Evolutionary conservation across 805 yeast genomes (phyloP).

Genomic region (Metahyphopichia silvanorum): DNA sequence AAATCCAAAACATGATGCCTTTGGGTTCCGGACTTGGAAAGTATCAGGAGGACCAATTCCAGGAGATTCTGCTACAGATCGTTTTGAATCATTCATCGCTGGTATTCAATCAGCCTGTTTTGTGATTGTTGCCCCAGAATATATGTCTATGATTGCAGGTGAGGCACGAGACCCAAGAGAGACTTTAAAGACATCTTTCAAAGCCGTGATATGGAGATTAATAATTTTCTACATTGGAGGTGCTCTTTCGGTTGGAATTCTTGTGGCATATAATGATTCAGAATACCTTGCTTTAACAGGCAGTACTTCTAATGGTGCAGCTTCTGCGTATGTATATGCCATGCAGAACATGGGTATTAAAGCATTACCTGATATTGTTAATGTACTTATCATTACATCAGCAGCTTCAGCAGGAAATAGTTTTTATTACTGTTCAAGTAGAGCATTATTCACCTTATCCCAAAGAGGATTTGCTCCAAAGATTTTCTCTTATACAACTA

Average conservation of each 20-base stretch:
- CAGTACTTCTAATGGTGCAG: conserved; percentile 57
- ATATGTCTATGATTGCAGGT: conserved; percentile 41
- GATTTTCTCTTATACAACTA: conserved; percentile 40
- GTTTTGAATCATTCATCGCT: conserved; percentile 41
- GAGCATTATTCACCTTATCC: conserved; percentile 46
- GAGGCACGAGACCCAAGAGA: conserved; percentile 42
- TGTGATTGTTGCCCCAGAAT: conserved; percentile 43
- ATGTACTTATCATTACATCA: conserved; percentile 39
- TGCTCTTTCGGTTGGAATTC: conserved; percentile 39
- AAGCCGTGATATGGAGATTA: conserved; percentile 41
- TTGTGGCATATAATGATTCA: conserved; percentile 34
- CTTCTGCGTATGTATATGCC: conserved; percentile 49
- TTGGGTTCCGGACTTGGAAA: conserved; percentile 33
- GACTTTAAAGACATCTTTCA: conserved; percentile 37
- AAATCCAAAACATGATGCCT: conserved; percentile 30
- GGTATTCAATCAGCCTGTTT: conserved; percentile 37
- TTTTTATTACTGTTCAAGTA: conserved; percentile 45
- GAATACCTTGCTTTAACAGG: conserved; percentile 20
- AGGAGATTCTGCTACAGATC: conserved; percentile 35
- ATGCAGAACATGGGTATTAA: conserved; percentile 45
- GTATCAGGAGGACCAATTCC: conserved; percentile 37
- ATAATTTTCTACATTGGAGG: conserved; percentile 43
- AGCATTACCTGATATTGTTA: conserved; percentile 44
- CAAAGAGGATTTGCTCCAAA: conserved; percentile 46
- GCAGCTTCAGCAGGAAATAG: conserved; percentile 50